These are phyloP conservation scores for Flaveria brownii DNA, from an alignment of 129 eudicot genomes.

Conservation along the genomic window DNA sequence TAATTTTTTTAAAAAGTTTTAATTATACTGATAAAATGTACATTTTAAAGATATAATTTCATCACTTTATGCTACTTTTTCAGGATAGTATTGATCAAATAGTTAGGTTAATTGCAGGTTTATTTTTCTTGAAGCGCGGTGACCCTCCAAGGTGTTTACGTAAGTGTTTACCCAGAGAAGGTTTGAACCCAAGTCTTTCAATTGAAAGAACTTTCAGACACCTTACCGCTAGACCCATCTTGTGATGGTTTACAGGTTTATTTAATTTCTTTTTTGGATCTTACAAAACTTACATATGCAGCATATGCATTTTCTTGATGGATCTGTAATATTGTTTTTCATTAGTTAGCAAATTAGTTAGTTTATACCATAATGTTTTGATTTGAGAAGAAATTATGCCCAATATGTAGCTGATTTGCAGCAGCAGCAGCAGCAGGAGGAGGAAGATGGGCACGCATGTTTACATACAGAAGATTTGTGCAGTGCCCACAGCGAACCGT, in stretches of 20 bases:
- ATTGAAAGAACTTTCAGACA: no score
- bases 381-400: slow-evolving; percentile 70
- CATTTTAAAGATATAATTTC: neutral
- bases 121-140: no score
- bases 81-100: neutral
- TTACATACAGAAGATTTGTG: slow-evolving; percentile 72
- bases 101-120: neutral
- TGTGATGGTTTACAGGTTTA: neutral
- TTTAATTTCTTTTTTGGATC: neutral
- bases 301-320: neutral
- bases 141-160: neutral
- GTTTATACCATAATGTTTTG: slow-evolving; percentile 72
- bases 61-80: neutral
- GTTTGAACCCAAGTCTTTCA: no score
- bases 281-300: neutral
- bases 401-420: slow-evolving; percentile 67
- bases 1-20: neutral
- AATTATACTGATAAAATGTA: neutral
- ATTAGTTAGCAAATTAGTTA: neutral
- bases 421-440: slow-evolving; percentile 36
- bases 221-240: no score
- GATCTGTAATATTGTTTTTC: neutral
- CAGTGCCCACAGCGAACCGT: slow-evolving; percentile 98
- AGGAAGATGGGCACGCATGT: slow-evolving; percentile 74
- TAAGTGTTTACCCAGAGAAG: no score